A percentile compares a stretch with the other conserved stretches of the same genome.
Evolutionary conservation across 306 rosid genomes (phyloP).

Genomic region (Gillenia trifoliata): DNA sequence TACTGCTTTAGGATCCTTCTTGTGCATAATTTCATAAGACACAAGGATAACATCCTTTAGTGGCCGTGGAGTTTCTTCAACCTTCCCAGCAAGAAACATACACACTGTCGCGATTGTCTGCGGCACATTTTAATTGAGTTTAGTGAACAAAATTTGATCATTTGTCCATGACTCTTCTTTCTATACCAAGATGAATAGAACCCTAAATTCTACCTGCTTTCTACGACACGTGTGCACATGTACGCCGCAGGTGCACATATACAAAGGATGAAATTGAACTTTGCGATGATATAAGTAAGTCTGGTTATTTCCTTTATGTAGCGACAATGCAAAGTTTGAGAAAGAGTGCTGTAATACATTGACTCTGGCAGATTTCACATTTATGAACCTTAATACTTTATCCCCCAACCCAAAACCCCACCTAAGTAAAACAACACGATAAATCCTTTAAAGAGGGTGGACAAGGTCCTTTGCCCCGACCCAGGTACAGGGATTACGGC

Average conservation of each 20-base stretch:
- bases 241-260: neutral
- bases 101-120: slow-evolving; percentile 97
- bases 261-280: neutral
- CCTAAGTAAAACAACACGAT: neutral
- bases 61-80: slow-evolving; percentile 98
- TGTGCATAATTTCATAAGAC: slow-evolving; percentile 85
- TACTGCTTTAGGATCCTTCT: slow-evolving; percentile 86
- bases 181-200: neutral
- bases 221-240: neutral
- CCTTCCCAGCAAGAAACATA: slow-evolving; percentile 99
- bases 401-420: neutral
- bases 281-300: neutral
- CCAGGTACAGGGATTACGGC: neutral
- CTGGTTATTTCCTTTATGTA: neutral
- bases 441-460: neutral
- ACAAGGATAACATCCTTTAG: slow-evolving; percentile 88
- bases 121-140: slow-evolving; percentile 33
- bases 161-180: neutral
- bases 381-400: neutral
- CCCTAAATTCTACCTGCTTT: neutral
- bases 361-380: neutral
- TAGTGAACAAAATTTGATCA: slow-evolving; percentile 19
- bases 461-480: neutral
- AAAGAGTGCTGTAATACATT: neutral
- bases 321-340: neutral